A percentile compares a stretch with the other conserved stretches of the same genome.
These are phyloP conservation scores for Talaromyces piceae DNA, from an alignment of 2,329 filamentous ascomycete species.

Conservation along the genomic window DNA sequence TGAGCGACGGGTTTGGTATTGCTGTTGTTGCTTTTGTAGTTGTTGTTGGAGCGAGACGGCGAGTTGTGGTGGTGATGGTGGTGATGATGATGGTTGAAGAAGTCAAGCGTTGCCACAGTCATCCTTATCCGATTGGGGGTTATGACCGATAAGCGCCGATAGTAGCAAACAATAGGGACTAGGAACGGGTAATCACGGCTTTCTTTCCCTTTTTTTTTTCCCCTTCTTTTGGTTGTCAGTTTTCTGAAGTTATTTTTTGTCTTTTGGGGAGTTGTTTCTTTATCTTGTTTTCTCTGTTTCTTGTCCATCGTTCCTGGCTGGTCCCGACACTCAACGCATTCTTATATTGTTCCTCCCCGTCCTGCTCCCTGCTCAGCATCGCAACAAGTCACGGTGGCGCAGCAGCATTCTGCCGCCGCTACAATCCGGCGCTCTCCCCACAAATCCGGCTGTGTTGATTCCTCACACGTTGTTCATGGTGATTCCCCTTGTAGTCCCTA, in stretches of 20 bases:
- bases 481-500: no score
- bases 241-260: no score
- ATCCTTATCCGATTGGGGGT: background rate
- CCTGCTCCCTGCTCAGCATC: background rate
- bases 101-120: slow-evolving; percentile 8
- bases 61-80: background rate
- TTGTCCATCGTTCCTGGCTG: no score
- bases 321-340: no score
- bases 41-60: background rate
- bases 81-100: background rate
- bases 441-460: slow-evolving; percentile 8
- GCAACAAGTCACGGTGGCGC: background rate
- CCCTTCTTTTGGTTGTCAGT: no score
- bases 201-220: background rate
- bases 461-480: background rate
- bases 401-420: background rate
- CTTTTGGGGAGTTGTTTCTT: no score
- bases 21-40: slow-evolving; percentile 1
- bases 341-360: background rate
- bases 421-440: slow-evolving; percentile 1
- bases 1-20: background rate
- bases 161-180: background rate
- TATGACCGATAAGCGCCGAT: no score
- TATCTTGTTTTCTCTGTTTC: no score
- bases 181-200: background rate